A percentile compares a stretch with the other conserved stretches of the same genome.
These are phyloP conservation scores for Solanum habrochaites DNA, from an alignment of 257 asterid genomes.

Conservation along the genomic window DNA sequence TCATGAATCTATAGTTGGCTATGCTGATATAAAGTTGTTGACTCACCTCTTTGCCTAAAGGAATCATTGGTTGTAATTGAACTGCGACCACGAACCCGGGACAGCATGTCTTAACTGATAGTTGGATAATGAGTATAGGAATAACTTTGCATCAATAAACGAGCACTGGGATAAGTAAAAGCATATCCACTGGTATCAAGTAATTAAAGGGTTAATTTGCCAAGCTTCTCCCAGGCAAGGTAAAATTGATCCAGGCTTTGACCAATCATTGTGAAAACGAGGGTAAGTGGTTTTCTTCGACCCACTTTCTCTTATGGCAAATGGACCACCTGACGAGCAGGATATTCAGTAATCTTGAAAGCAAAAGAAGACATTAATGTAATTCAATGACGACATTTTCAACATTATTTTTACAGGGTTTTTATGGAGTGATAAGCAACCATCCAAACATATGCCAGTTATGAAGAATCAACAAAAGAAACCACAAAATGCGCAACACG, in stretches of 20 bases:
- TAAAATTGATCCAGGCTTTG: constrained; percentile 95
- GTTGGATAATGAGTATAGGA: constrained; percentile 95
- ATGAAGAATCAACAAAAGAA: not conserved
- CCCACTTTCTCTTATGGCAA: constrained; percentile 70
- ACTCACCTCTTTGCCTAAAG: constrained; percentile 62
- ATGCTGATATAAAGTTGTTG: not conserved
- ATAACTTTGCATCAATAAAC: constrained; percentile 78
- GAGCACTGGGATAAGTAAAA: constrained; percentile 88
- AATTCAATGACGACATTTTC: not conserved
- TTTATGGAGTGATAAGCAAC: not conserved
- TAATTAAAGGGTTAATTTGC: constrained; percentile 61
- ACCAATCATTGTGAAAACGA: constrained; percentile 92
- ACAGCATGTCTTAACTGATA: constrained; percentile 90
- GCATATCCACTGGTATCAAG: constrained; percentile 97
- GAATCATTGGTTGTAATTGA: constrained; percentile 85
- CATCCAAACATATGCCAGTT: not conserved
- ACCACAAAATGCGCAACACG: not conserved
- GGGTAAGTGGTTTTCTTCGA: constrained; percentile 85
- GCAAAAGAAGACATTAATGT: not conserved
- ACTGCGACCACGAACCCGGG: constrained; percentile 61
- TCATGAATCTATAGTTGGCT: not conserved
- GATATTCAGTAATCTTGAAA: not conserved
- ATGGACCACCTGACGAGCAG: constrained; percentile 62
- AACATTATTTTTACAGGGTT: not conserved
- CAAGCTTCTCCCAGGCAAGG: constrained; percentile 89